Percentiles rank a stretch among this genome's conserved stretches.
phyloP scores from a whole-genome alignment of 2,329 filamentous ascomycete genomes.

The Fusarium illudens region DNA sequence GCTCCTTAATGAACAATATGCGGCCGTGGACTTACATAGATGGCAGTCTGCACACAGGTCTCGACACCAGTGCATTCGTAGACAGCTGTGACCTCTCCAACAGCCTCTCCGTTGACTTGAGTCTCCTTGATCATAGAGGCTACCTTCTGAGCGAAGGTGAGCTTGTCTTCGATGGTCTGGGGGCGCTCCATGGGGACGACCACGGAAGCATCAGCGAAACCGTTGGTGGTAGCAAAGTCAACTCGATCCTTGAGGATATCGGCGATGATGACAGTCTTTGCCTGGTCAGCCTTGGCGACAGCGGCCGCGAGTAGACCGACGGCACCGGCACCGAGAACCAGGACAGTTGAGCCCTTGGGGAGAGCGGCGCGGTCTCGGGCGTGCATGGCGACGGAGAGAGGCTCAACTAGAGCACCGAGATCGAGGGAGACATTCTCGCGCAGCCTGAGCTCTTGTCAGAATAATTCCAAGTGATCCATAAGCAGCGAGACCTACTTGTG shows the following conservation, averaged over 20 bases:
- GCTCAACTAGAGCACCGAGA: constrained; percentile 66
- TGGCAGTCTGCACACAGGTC: constrained; percentile 76
- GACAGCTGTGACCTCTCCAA: constrained; percentile 71
- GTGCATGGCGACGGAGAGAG: constrained; percentile 68
- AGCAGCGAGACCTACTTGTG: constrained; percentile 56
- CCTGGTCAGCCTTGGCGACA: constrained; percentile 60
- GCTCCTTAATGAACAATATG: not conserved
- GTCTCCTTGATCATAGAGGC: constrained; percentile 54
- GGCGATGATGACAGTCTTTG: constrained; percentile 59
- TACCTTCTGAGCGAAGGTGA: constrained; percentile 59
- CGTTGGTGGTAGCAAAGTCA: constrained; percentile 63
- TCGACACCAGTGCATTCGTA: constrained; percentile 85
- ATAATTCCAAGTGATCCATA: no score
- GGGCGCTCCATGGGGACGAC: constrained; percentile 60
- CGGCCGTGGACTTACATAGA: constrained; percentile 63
- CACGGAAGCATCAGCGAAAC: constrained; percentile 63
- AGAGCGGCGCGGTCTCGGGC: constrained; percentile 58
- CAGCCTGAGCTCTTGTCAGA: constrained; percentile 47
- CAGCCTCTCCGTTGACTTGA: constrained; percentile 52
- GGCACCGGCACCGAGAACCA: constrained; percentile 69
- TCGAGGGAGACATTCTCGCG: constrained; percentile 58
- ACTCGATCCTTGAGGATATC: constrained; percentile 66
- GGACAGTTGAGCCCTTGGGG: constrained; percentile 51
- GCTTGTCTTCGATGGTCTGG: constrained; percentile 61
- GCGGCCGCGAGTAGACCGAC: constrained; percentile 68